Evolutionary conservation across 2,329 filamentous ascomycete species (phyloP).

Genomic region (Botrytis cinerea): DNA sequence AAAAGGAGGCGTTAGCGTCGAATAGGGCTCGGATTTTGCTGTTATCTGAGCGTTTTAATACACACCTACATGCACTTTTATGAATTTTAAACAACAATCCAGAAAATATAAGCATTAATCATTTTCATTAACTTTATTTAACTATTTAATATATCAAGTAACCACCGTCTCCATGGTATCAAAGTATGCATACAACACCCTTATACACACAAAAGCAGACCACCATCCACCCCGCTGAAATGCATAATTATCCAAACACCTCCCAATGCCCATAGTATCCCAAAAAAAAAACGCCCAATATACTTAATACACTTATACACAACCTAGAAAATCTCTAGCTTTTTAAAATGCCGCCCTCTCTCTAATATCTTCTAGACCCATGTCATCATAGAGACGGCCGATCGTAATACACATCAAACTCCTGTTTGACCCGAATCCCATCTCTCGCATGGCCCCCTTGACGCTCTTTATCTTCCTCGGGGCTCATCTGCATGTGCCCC

Average conservation of each 20-base stretch:
- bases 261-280: slow-evolving; percentile 1
- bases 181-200: neutral
- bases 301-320: slow-evolving; percentile 1
- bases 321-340: neutral
- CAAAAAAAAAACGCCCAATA: slow-evolving; percentile 5
- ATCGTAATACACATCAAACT: slow-evolving; percentile 22
- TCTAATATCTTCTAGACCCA: neutral
- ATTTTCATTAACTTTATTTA: slow-evolving; percentile 1
- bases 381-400: slow-evolving; percentile 4
- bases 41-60: neutral
- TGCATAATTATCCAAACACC: neutral
- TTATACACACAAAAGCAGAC: neutral
- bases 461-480: neutral
- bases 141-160: neutral
- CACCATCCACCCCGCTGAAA: neutral
- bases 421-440: slow-evolving; percentile 15
- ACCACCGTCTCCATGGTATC: slow-evolving; percentile 2
- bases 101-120: slow-evolving; percentile 1
- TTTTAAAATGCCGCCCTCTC: neutral
- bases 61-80: neutral
- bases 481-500: neutral
- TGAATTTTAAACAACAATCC: neutral
- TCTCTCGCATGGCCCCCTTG: neutral
- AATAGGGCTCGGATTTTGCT: neutral
- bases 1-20: neutral